A percentile compares a stretch with the other conserved stretches of the same genome.
phyloP scores from a whole-genome alignment of 2,329 filamentous ascomycete species.

The Kalaharituber pfeilii region DNA sequence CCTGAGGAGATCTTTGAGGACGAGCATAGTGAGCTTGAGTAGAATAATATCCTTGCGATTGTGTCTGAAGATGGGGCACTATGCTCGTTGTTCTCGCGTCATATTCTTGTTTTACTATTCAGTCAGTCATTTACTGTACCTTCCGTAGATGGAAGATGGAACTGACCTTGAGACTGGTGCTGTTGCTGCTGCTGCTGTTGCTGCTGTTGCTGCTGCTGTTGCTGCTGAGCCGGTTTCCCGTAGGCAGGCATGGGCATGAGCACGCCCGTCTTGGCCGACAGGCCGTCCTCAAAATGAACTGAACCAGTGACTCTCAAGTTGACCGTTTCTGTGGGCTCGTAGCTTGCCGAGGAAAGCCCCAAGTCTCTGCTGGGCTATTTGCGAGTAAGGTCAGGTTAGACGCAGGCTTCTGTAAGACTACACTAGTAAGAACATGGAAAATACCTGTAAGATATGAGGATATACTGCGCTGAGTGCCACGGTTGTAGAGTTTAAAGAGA shows the following conservation, averaged over 20 bases:
- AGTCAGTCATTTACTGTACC: conserved; percentile 26
- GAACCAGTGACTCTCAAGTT: conserved; percentile 9
- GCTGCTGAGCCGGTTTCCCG: conserved; percentile 58
- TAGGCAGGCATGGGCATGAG: conserved; percentile 66
- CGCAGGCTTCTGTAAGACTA: conserved; percentile 6
- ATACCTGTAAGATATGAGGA: conserved; percentile 15
- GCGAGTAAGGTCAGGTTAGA: conserved; percentile 6
- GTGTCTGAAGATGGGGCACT: conserved; percentile 14
- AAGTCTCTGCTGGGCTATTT: conserved; percentile 3
- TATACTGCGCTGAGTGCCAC: conserved; percentile 20
- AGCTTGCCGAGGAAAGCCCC: conserved; percentile 6
- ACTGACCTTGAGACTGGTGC: conserved; percentile 6
- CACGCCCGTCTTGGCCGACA: conserved; percentile 40
- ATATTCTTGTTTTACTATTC: conserved; percentile 33
- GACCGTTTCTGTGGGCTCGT: conserved; percentile 14
- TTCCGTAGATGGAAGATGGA: conserved; percentile 26
- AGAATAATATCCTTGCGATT: conserved; percentile 10
- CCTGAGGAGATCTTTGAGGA: conserved; percentile 28
- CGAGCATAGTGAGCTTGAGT: conserved; percentile 23
- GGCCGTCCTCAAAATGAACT: conserved; percentile 28
- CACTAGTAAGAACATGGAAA: not conserved
- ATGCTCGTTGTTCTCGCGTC: conserved; percentile 36
- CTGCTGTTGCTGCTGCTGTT: conserved; percentile 33
- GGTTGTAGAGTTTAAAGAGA: conserved; percentile 5
- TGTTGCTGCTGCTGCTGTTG: conserved; percentile 1